These are phyloP conservation scores for Bretschneidera sinensis DNA, from an alignment of 345 rosid species.

Conservation along the genomic window DNA sequence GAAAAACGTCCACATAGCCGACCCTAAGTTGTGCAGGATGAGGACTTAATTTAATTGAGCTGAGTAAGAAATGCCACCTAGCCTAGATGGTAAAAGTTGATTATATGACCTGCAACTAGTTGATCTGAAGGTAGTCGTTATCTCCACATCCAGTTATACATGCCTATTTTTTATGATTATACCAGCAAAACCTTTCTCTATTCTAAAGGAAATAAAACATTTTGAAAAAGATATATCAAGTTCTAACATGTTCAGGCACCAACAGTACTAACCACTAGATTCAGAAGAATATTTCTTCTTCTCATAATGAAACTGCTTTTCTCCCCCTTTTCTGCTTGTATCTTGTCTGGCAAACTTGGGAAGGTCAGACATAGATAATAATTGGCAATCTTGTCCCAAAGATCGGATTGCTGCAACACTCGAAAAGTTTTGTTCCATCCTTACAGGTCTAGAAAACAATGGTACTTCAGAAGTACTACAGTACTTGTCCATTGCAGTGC, in stretches of 20 bases:
- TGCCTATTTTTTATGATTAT: too few species aligned
- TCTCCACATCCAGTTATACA: not conserved
- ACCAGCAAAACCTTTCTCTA: not conserved
- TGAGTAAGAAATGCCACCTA: too few species aligned
- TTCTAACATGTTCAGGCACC: constrained; percentile 1
- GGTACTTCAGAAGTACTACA: constrained; percentile 28
- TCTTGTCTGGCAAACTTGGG: constrained; percentile 47
- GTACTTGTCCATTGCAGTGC: constrained; percentile 9
- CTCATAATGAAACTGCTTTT: constrained; percentile 12
- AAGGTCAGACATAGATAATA: constrained; percentile 23
- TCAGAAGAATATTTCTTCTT: constrained; percentile 13
- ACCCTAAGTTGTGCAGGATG: too few species aligned
- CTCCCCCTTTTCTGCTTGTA: constrained; percentile 11
- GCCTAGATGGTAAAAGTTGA: not conserved
- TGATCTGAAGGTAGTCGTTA: not conserved
- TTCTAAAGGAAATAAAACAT: not conserved
- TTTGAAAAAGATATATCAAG: not conserved
- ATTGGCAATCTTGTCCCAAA: constrained; percentile 18
- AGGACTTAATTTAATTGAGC: too few species aligned
- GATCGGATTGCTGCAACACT: constrained; percentile 10
- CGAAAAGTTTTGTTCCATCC: constrained; percentile 19
- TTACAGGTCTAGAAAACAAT: constrained; percentile 37
- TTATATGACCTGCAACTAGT: too few species aligned
- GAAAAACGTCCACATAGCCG: too few species aligned
- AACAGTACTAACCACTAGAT: constrained; percentile 23